Evolutionary conservation across 1,284 basidiomycete species (phyloP).

Genomic region (Pyrrhoderma lamaoense): DNA sequence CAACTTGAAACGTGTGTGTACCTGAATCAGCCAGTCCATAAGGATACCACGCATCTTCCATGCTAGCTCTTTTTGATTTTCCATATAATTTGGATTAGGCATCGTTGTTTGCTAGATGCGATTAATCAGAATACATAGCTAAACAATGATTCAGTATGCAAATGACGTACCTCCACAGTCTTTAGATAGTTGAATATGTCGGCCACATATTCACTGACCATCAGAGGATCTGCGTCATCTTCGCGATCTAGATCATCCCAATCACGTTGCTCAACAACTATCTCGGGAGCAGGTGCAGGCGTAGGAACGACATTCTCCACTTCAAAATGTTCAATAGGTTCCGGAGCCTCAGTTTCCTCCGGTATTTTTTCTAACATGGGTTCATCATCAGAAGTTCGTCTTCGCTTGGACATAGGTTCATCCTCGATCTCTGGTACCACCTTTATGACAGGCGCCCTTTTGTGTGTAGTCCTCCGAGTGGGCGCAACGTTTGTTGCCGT

Average conservation of each 20-base stretch:
- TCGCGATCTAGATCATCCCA: constrained; percentile 92
- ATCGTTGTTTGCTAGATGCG: constrained; percentile 77
- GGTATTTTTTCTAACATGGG: constrained; percentile 28
- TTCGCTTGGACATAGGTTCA: constrained; percentile 57
- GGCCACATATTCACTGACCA: constrained; percentile 94
- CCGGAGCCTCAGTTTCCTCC: constrained; percentile 28
- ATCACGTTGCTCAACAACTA: constrained; percentile 45
- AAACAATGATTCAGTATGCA: constrained; percentile 9
- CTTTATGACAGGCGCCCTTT: constrained; percentile 23
- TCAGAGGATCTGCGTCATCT: constrained; percentile 90
- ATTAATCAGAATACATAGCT: background rate
- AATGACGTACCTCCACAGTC: constrained; percentile 48
- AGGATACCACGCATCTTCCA: constrained; percentile 95
- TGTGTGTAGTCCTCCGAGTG: constrained; percentile 25
- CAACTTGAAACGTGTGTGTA: constrained; percentile 89
- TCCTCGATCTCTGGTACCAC: constrained; percentile 27
- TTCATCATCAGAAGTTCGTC: constrained; percentile 65
- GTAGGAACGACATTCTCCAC: constrained; percentile 32
- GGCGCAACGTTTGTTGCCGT: constrained; percentile 19
- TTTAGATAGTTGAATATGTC: constrained; percentile 95
- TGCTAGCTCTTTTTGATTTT: constrained; percentile 80
- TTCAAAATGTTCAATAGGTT: constrained; percentile 24
- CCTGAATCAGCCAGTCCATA: constrained; percentile 96
- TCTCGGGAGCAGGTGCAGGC: constrained; percentile 27
- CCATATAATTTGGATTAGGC: constrained; percentile 88